A percentile compares a stretch with the other conserved stretches of the same genome.
phyloP scores from a whole-genome alignment of 2,329 filamentous ascomycete genomes.

The Claviceps maximensis region DNA sequence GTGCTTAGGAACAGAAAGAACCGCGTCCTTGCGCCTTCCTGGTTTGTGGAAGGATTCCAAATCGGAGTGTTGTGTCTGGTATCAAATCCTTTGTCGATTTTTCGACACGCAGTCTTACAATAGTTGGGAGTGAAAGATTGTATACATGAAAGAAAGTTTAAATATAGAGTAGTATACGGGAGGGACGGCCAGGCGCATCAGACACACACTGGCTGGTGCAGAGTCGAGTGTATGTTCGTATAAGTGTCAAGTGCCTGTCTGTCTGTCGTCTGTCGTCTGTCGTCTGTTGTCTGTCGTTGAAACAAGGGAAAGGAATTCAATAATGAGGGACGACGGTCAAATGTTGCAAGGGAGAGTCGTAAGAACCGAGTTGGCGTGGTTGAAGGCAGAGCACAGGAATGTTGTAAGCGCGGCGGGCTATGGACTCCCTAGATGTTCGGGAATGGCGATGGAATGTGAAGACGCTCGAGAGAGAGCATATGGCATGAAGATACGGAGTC shows the following conservation, averaged over 20 bases:
- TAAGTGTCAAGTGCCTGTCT: no score
- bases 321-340: conserved; percentile 2
- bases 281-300: conserved; percentile 3
- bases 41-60: neutral
- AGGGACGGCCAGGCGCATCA: neutral
- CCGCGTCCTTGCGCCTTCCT: neutral
- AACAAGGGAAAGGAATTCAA: conserved; percentile 10
- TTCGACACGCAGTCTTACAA: neutral
- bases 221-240: neutral
- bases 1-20: neutral
- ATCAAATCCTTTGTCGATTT: neutral
- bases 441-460: conserved; percentile 3
- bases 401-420: conserved; percentile 1
- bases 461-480: neutral
- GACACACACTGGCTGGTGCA: neutral
- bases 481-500: neutral
- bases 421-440: neutral
- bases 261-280: no score
- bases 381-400: conserved; percentile 7
- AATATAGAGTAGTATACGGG: no score
- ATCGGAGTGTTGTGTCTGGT: neutral
- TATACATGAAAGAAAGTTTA: neutral
- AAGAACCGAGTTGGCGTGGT: conserved; percentile 1
- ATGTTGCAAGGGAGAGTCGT: conserved; percentile 4
- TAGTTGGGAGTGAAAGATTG: neutral